Conservation (phyloP, 2,329 filamentous ascomycete genomes). For the Trichoderma sp. region DNA sequence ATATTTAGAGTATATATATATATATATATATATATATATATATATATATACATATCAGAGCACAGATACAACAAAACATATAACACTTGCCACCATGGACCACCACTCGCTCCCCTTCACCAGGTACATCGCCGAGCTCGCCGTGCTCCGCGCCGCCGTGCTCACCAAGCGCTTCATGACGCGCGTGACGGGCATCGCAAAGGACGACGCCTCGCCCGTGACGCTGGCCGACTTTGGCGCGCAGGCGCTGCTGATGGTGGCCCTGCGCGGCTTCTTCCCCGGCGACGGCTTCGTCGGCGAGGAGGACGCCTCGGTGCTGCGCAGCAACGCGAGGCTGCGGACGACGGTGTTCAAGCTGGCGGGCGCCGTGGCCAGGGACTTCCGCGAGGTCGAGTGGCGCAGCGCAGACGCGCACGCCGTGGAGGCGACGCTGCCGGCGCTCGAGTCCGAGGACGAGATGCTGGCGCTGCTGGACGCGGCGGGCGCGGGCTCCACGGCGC, state of each 20-base stretch:
- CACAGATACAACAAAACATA: neutral
- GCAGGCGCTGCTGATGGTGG: conserved; percentile 63
- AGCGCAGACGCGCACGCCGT: conserved; percentile 26
- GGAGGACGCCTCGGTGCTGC: conserved; percentile 59
- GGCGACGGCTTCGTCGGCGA: conserved; percentile 64
- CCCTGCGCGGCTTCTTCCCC: conserved; percentile 58
- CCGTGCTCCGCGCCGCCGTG: conserved; percentile 59
- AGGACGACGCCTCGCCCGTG: conserved; percentile 63
- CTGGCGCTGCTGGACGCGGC: conserved; percentile 65
- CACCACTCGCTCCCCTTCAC: conserved; percentile 30
- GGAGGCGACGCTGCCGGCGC: conserved; percentile 42
- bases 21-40: neutral
- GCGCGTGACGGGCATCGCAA: conserved; percentile 55
- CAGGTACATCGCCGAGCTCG: conserved; percentile 42
- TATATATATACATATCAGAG: neutral
- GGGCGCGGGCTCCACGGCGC: conserved; percentile 45
- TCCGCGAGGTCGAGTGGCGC: conserved; percentile 28
- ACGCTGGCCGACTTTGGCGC: conserved; percentile 67
- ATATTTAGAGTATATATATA: neutral
- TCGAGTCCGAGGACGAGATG: conserved; percentile 57
- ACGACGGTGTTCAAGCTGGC: conserved; percentile 62
- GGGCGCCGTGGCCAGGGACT: conserved; percentile 33
- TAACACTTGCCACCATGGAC: neutral
- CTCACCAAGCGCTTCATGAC: conserved; percentile 56
- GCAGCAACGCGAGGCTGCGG: conserved; percentile 51